Evolutionary conservation across 768 basidiomycete species (phyloP).

Genomic region (Phlebiopsis flavidoalba): DNA sequence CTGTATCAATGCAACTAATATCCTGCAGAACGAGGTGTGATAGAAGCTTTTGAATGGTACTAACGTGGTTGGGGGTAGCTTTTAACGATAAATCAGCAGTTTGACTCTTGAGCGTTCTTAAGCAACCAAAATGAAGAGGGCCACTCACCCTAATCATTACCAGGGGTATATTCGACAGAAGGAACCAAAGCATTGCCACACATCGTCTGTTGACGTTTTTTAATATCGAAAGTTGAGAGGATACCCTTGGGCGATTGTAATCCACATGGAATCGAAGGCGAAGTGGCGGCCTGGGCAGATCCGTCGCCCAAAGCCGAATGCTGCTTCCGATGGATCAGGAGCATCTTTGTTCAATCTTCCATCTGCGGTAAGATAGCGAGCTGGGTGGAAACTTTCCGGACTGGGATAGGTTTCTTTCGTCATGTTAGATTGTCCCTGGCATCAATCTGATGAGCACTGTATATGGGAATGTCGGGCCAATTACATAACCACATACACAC

Average conservation of each 20-base stretch:
- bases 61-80: too few relatives aligned
- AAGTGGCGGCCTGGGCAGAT: conserved; percentile 23
- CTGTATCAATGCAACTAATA: conserved; percentile 28
- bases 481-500: conserved; percentile 15
- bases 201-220: conserved; percentile 13
- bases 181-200: conserved; percentile 21
- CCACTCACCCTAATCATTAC: conserved; percentile 24
- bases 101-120: not conserved
- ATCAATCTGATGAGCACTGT: not conserved
- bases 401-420: conserved; percentile 14
- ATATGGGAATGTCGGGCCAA: not conserved
- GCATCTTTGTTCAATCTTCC: conserved; percentile 9
- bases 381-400: conserved; percentile 17
- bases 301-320: conserved; percentile 15
- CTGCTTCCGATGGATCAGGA: conserved; percentile 2
- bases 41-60: conserved; percentile 16
- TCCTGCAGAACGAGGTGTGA: conserved; percentile 21
- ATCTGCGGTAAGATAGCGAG: conserved; percentile 16
- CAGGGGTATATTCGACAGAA: conserved; percentile 27
- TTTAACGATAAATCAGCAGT: not conserved
- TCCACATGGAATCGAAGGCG: conserved; percentile 20
- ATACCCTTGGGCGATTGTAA: conserved; percentile 17
- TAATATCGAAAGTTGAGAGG: conserved; percentile 18
- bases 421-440: conserved; percentile 18
- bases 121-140: not conserved